phyloP scores from a whole-genome alignment of 1,284 basidiomycete species.

The Xerocomus amazonicus region DNA sequence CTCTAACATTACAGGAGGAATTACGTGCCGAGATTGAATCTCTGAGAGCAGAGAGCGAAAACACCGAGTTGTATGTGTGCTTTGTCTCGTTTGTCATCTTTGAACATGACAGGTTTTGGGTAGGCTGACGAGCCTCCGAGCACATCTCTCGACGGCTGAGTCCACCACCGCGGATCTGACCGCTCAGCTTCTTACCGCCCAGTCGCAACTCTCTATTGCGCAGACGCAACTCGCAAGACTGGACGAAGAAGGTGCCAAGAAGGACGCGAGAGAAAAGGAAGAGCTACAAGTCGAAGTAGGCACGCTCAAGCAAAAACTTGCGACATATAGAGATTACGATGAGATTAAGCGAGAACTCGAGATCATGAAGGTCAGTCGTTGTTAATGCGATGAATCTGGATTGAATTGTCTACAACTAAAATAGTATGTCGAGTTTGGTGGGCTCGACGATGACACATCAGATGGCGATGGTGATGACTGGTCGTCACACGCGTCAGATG shows the following conservation, averaged over 20 bases:
- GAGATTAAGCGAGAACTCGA: constrained; percentile 94
- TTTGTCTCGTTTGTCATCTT: neutral
- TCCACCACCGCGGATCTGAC: constrained; percentile 21
- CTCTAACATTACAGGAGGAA: constrained; percentile 59
- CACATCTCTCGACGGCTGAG: constrained; percentile 64
- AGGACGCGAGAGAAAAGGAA: constrained; percentile 16
- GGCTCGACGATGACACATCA: constrained; percentile 69
- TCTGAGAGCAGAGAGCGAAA: constrained; percentile 76
- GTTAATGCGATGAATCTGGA: neutral
- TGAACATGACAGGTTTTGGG: constrained; percentile 14
- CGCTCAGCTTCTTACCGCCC: constrained; percentile 14
- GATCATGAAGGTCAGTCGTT: constrained; percentile 82
- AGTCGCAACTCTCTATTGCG: constrained; percentile 22
- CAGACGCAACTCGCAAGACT: constrained; percentile 21
- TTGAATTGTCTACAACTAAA: neutral
- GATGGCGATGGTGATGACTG: constrained; percentile 46
- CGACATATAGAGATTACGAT: constrained; percentile 82
- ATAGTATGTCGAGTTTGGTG: constrained; percentile 91
- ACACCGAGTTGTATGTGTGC: constrained; percentile 61
- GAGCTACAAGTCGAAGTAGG: constrained; percentile 60
- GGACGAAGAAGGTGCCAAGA: constrained; percentile 18
- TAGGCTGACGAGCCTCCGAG: constrained; percentile 71
- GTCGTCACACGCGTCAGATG: constrained; percentile 33
- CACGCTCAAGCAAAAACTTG: constrained; percentile 62
- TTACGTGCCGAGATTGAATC: constrained; percentile 91